A percentile compares a stretch with the other conserved stretches of the same genome.
Conservation (phyloP, 148 eudicot species). For the Diospyros lotus region DNA sequence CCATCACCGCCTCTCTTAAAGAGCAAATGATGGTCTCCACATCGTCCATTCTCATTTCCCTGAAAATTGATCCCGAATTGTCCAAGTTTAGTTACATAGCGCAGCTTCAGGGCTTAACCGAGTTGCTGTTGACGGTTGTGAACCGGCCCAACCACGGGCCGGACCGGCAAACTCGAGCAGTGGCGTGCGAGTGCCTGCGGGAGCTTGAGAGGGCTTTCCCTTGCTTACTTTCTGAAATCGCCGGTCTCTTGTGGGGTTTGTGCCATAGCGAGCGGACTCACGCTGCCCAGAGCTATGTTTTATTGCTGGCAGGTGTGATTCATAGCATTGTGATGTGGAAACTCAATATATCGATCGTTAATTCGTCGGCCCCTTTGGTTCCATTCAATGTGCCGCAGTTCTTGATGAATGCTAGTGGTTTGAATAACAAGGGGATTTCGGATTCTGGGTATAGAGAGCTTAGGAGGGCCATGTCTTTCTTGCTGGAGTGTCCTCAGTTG, state of each 20-base stretch:
- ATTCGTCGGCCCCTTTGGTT: conserved; percentile 51
- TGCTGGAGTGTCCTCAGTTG: conserved; percentile 71
- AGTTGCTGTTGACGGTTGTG: conserved; percentile 54
- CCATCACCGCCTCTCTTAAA: conserved; percentile 40
- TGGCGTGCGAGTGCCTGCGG: conserved; percentile 84
- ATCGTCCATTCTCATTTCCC: conserved; percentile 42
- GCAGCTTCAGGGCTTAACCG: conserved; percentile 44
- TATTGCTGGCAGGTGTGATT: conserved; percentile 51
- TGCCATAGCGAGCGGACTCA: conserved; percentile 85
- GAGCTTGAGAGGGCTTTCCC: conserved; percentile 77
- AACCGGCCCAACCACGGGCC: conserved; percentile 84
- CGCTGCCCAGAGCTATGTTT: conserved; percentile 56
- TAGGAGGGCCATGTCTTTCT: conserved; percentile 70
- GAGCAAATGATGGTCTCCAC: conserved; percentile 64
- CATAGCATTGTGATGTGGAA: conserved; percentile 41
- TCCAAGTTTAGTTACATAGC: neutral
- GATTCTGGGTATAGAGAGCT: conserved; percentile 50
- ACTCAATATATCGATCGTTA: conserved; percentile 41
- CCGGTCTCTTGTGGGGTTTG: conserved; percentile 68
- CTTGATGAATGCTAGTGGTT: conserved; percentile 20
- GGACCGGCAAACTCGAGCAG: conserved; percentile 66
- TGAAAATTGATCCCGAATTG: neutral
- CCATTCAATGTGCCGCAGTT: conserved; percentile 67
- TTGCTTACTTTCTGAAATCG: conserved; percentile 59
- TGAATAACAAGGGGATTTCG: conserved; percentile 35